phyloP scores from a whole-genome alignment of 306 rosid species.

The Alnus rubra region DNA sequence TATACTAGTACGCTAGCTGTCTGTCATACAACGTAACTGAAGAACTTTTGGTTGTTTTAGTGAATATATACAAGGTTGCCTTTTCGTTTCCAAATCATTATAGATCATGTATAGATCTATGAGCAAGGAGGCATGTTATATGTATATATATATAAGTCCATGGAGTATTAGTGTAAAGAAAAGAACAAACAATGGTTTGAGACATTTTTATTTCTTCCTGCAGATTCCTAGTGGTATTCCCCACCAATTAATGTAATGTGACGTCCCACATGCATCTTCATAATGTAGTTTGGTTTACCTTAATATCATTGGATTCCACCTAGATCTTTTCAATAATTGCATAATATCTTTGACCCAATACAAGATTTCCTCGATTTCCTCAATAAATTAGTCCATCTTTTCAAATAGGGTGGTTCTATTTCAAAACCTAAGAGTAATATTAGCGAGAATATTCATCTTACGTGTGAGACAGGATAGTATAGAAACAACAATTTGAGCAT shows the following conservation, averaged over 20 bases:
- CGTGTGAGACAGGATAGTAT: no score
- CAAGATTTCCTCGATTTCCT: slow-evolving; percentile 28
- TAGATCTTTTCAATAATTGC: slow-evolving; percentile 26
- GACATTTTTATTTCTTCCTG: slow-evolving; percentile 12
- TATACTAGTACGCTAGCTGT: no score
- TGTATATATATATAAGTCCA: not conserved
- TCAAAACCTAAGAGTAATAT: no score
- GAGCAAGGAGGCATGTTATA: not conserved
- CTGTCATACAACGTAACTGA: not conserved
- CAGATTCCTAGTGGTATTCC: slow-evolving; percentile 16
- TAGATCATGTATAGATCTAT: not conserved
- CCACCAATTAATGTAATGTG: slow-evolving; percentile 4
- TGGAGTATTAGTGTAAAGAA: not conserved
- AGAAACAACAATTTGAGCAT: not conserved
- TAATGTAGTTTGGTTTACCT: slow-evolving; percentile 23
- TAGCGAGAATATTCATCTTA: not conserved
- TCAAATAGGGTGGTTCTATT: not conserved
- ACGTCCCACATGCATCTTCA: slow-evolving; percentile 26
- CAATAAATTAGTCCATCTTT: slow-evolving; percentile 17
- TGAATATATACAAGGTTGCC: no score
- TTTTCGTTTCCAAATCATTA: not conserved
- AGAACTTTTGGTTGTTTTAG: not conserved
- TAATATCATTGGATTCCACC: slow-evolving; percentile 44
- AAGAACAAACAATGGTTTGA: not conserved
- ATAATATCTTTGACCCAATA: slow-evolving; percentile 42